Conservation (phyloP, 208 protist genomes). For the Herpetomonas tarakana region DNA sequence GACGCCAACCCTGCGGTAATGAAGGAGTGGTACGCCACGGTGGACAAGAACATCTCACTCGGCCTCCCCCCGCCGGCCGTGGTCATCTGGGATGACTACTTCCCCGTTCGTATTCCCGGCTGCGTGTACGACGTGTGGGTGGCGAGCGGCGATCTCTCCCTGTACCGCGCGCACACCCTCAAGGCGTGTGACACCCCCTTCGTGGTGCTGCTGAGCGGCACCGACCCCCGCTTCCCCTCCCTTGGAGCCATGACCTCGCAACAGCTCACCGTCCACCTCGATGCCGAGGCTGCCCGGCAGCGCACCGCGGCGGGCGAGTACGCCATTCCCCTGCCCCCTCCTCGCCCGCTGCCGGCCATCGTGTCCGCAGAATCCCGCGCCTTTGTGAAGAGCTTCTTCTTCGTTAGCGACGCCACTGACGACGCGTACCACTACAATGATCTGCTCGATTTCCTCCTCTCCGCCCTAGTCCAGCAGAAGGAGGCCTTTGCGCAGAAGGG, state of each 20-base stretch:
- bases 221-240: constrained; percentile 32
- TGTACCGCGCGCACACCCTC: constrained; percentile 46
- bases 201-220: constrained; percentile 39
- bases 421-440: constrained; percentile 39
- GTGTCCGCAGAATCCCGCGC: constrained; percentile 21
- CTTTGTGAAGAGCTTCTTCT: constrained; percentile 63
- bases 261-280: constrained; percentile 31
- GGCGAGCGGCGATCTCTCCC: constrained; percentile 29
- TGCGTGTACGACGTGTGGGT: constrained; percentile 43
- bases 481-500: not conserved
- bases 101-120: constrained; percentile 37
- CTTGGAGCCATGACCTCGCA: constrained; percentile 19
- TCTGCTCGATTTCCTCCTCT: constrained; percentile 32
- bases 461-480: constrained; percentile 13
- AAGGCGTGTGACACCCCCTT: constrained; percentile 34
- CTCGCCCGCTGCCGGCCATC: constrained; percentile 29
- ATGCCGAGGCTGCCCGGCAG: constrained; percentile 13
- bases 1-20: constrained; percentile 66
- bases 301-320: constrained; percentile 6
- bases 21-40: constrained; percentile 51
- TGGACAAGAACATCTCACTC: constrained; percentile 3
- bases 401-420: constrained; percentile 31
- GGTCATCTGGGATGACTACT: constrained; percentile 81
- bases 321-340: not conserved
- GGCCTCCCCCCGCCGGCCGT: constrained; percentile 14